These are phyloP conservation scores for Arthrinium phaeospermum DNA, from an alignment of 2,329 filamentous ascomycete species.

Conservation along the genomic window DNA sequence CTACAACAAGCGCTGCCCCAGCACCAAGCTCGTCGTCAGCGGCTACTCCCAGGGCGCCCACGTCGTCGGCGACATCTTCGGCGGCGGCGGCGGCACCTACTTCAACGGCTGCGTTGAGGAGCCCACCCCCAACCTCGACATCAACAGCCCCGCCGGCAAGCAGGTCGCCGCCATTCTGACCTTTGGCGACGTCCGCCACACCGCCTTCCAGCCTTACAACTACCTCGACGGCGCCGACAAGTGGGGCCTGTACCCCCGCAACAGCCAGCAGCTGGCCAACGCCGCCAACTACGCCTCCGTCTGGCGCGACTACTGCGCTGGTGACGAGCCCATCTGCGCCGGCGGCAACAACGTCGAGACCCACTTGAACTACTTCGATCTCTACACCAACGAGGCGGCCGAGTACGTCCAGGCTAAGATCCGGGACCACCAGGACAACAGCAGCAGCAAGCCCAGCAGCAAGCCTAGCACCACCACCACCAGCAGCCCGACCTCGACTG, in stretches of 20 bases:
- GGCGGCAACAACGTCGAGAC: constrained; percentile 38
- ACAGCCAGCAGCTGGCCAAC: constrained; percentile 35
- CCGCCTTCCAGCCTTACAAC: constrained; percentile 42
- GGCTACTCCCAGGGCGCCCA: constrained; percentile 50
- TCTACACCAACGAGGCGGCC: constrained; percentile 34
- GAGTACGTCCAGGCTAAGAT: constrained; percentile 22
- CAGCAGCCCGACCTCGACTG: neutral
- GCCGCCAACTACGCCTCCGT: constrained; percentile 35
- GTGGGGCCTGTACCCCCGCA: constrained; percentile 38
- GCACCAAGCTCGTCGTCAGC: constrained; percentile 46
- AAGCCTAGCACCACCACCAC: neutral
- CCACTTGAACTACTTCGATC: constrained; percentile 46
- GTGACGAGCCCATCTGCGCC: constrained; percentile 47
- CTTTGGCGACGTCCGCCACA: constrained; percentile 43
- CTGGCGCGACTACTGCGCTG: constrained; percentile 43
- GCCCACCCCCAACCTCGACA: constrained; percentile 34
- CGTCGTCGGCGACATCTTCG: constrained; percentile 44
- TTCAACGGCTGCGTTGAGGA: constrained; percentile 39
- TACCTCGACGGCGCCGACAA: constrained; percentile 34
- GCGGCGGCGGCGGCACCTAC: constrained; percentile 41
- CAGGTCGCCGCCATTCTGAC: constrained; percentile 42
- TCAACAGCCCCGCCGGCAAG: constrained; percentile 37
- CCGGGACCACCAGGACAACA: neutral
- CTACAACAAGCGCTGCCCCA: constrained; percentile 46
- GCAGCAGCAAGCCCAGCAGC: neutral